Base-by-base conservation (phyloP, 202 grass and related monocot genomes). In the Hordeum pubiflorum region DNA sequence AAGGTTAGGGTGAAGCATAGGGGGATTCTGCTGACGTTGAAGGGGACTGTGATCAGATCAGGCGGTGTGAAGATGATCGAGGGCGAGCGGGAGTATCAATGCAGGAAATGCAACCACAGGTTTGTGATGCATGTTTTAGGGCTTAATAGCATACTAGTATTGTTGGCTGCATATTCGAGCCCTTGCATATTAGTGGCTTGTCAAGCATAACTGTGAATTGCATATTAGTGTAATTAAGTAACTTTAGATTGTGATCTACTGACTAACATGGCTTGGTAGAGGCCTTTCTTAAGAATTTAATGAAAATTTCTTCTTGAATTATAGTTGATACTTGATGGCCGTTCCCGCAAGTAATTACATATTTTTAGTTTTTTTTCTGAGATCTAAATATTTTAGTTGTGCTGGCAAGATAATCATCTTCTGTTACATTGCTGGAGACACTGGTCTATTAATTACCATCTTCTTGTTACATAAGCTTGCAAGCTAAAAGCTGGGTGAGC, bases 41-140 rank as follows among this genome's bases (percentile, higher is more conserved):
- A 94, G 69, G 92, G 95, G 50, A 97, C 92, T 11, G 88, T 98
- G 41, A 93, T 94, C 46, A 86, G 90, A 34, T 93, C 92, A n/a
- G 92, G 90, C 18, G 69, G 90, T 10, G 85, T 91, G 67, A 98
- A 94, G 83, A 93, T 98, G 95, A 97, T 94, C 4, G 94, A 97
- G 74, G 87, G 85, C 3, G 82, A 93, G 83, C 79, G 90, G 44
- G 0, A 18, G 15, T 97, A 94, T 62, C 80, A 86, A 44, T 97
- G 94, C 77, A 97, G 69, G 77, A 94, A 94, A 80, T 97, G 95
- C 88, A 89, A 82, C 58, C 0, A 10, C 77, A 93, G 87, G 91
- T 87, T 44, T 71, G 85, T 73, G 37, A 72, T 89, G 15, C 37
- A 68, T 81, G 3, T 64, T 70, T 70, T 11, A 70, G 21, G 67